A percentile compares a stretch with the other conserved stretches of the same genome.
Evolutionary conservation across 2,329 filamentous ascomycete species (phyloP).

Genomic region (Acephala macrosclerotiorum): DNA sequence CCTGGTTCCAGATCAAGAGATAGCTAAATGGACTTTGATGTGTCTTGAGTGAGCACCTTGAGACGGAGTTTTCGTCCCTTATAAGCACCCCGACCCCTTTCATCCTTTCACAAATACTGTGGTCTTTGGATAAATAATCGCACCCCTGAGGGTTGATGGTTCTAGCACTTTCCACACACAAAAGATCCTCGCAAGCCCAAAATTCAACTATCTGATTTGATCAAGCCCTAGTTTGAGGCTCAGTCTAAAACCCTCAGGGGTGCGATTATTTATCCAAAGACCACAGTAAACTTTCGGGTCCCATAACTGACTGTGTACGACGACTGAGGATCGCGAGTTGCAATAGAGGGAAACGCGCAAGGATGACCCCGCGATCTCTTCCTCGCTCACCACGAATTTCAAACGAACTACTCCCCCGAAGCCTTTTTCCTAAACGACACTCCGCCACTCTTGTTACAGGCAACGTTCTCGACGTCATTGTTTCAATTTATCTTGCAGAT

Average conservation of each 20-base stretch:
- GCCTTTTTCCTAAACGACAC: not conserved
- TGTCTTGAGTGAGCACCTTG: not conserved
- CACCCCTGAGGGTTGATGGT: too few species aligned
- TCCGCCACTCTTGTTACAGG: not conserved
- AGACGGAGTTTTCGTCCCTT: not conserved
- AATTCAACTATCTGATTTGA: slow-evolving; percentile 1
- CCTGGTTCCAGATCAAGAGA: not conserved
- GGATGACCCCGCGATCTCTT: not conserved
- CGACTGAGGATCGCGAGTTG: not conserved
- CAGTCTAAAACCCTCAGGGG: slow-evolving; percentile 3
- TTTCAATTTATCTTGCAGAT: not conserved
- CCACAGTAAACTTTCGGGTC: not conserved
- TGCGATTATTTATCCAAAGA: slow-evolving; percentile 6
- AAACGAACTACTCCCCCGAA: not conserved
- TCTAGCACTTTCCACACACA: too few species aligned
- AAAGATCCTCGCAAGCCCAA: not conserved
- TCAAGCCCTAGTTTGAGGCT: not conserved
- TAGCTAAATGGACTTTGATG: not conserved
- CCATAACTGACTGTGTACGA: not conserved
- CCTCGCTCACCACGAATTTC: not conserved
- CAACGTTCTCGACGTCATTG: not conserved
- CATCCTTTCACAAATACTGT: not conserved
- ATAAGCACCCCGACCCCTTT: not conserved
- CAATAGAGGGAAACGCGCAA: not conserved
- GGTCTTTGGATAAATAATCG: too few species aligned